Conservation (phyloP, 805 yeast species). For the Ogataea paraovalis region DNA sequence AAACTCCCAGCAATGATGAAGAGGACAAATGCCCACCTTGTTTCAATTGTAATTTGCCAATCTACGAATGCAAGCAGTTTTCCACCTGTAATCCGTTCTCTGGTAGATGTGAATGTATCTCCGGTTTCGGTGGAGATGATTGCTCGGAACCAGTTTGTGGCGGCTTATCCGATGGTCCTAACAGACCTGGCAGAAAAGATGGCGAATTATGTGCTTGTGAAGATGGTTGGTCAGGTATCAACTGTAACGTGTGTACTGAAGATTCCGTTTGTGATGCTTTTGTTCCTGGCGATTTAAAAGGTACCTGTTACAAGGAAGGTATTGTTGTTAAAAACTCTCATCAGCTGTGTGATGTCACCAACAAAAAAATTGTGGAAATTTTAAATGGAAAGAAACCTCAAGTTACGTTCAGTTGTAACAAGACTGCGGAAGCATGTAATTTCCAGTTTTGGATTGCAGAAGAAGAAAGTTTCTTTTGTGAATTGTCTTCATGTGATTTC, state of each 20-base stretch:
- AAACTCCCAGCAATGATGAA: neutral
- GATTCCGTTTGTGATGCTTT: slow-evolving; percentile 80
- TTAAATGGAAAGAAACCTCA: slow-evolving; percentile 81
- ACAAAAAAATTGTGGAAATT: slow-evolving; percentile 75
- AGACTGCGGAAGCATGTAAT: slow-evolving; percentile 60
- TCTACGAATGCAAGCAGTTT: slow-evolving; percentile 85
- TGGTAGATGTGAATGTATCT: slow-evolving; percentile 88
- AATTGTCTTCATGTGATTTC: slow-evolving; percentile 67
- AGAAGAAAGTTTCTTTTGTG: slow-evolving; percentile 87
- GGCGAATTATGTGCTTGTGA: slow-evolving; percentile 65
- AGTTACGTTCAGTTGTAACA: slow-evolving; percentile 86
- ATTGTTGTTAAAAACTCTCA: slow-evolving; percentile 73
- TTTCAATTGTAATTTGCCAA: slow-evolving; percentile 91
- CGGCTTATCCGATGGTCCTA: slow-evolving; percentile 56
- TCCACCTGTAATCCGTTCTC: slow-evolving; percentile 83
- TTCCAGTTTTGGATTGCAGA: slow-evolving; percentile 97
- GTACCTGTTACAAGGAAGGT: slow-evolving; percentile 88
- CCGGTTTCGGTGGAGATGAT: slow-evolving; percentile 92
- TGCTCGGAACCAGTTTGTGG: slow-evolving; percentile 91
- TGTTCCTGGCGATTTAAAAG: slow-evolving; percentile 77
- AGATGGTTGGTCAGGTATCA: slow-evolving; percentile 90
- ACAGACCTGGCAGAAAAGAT: slow-evolving; percentile 59
- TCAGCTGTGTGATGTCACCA: slow-evolving; percentile 95
- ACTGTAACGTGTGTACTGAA: slow-evolving; percentile 78
- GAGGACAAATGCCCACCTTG: slow-evolving; percentile 75